Base-by-base conservation (phyloP, 2,329 filamentous ascomycete species). In the Trichoderma pleuroti region DNA sequence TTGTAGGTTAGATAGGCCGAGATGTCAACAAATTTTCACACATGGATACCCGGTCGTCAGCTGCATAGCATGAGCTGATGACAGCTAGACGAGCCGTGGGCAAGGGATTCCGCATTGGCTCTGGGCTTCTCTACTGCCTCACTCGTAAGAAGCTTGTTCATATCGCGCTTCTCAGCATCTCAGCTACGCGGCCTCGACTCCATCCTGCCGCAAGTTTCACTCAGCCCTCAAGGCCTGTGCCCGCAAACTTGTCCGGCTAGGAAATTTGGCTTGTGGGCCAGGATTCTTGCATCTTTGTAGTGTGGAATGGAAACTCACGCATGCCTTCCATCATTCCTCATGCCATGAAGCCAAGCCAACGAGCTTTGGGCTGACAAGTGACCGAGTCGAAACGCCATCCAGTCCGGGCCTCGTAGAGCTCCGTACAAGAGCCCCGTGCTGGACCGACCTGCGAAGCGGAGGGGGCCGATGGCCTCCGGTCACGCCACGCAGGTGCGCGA, bases 401-500 rank as follows among this genome's bases (percentile, higher is more conserved):
- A 56, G 65, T 28, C 36, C 65, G 65, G 56, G 8, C 39, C 39
- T 68, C 39, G 32, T 61, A 49, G 54, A 30, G 54, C 66, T 52
- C 65, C 66, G 66, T 52, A n/a, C 36, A 28, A 60, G 56, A 61
- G 56, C 56, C 24, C 56, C 66, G 30, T 60, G 66, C 11, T 34
- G 56, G 36, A 14, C 56, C 65, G 39, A 49, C 60, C 12, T 60
- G 56, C 56, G 56, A 46, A 60, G 65, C 54, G 56, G 36, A 68
- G 56, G 54, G 18, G 39, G 66, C 30, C 56, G 36, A 52, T 60
- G 28, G 30, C 16, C 56, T 68, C 65, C 65, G 56, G 56, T 68
- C 65, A 68, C 65, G 65, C 65, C 65, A 68, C 39, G 21, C 56
- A 61, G 39, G 32, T 28, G 65, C 56, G 56, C 65, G 56, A 68